Base-by-base conservation (phyloP, 2,329 filamentous ascomycete genomes). In the Diaporthe citrichinensis region DNA sequence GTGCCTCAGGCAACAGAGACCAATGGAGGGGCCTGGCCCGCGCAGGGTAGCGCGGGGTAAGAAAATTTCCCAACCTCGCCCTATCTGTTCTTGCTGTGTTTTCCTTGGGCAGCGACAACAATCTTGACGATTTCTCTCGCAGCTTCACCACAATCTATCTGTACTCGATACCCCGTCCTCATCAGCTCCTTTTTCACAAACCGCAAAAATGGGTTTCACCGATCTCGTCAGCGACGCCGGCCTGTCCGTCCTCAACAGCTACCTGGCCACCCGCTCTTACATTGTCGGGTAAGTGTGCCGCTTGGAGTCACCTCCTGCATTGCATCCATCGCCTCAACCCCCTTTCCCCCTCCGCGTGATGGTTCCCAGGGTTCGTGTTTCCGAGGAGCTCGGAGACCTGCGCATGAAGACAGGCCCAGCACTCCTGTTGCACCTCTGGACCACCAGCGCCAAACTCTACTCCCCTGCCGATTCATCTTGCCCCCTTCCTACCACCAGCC, bases 321-420 rank as follows among this genome's bases (percentile, higher is more conserved):
- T 59, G 23, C 31, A 31, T 41, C 59, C 5, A 39, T 12, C 25
- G 23, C 51, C 31, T 51, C 23, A 17, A 46, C 17, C 58, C 28
- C 55, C 1, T 34, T 36, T 12, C 31, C 25, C 41, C 31, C 15
- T 28, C 69, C 78, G 81, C 80, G 90, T 94, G 93, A 95, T 94
- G 93, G 94, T 88, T 91, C 36, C 88, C 87, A 91, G 95, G 93
- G 93, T 95, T 93, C 93, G 93, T 95, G 93, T 95, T 95, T 90
- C 94, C 90, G 92, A 83, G 92, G 91, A 91, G 93, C 91, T 89
- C 94, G 94, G 95, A 95, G 93, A 94, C 92, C 93, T 92, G 91
- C 87, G 87, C 84, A 90, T 93, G 94, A 94, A 89, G 93, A 93
- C 88, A 86, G 85, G 85, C 88, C 88, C 75, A 76, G 90, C 91